phyloP scores from a whole-genome alignment of 2,329 filamentous ascomycete genomes.

The Fusarium scirpi region DNA sequence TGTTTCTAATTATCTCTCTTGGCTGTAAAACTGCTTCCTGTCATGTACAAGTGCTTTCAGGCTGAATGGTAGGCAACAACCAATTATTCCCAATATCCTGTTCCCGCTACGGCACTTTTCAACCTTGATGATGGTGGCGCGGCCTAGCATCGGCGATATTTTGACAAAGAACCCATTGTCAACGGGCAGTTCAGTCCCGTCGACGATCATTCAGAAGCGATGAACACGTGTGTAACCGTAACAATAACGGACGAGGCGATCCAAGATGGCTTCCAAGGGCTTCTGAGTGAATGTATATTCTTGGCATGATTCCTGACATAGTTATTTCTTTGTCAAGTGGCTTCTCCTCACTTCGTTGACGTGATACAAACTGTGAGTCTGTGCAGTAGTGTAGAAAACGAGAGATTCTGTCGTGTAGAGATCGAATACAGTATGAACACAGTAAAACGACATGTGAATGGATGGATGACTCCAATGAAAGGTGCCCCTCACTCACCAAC shows the following conservation, averaged over 20 bases:
- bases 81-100: not conserved
- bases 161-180: not conserved
- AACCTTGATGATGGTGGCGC: constrained; percentile 34
- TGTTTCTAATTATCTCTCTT: constrained; percentile 9
- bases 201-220: not conserved
- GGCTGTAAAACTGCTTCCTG: not conserved
- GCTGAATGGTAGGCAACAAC: not conserved
- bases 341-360: constrained; percentile 23
- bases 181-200: constrained; percentile 1
- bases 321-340: not conserved
- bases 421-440: constrained; percentile 27
- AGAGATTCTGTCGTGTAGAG: not conserved
- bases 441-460: constrained; percentile 36
- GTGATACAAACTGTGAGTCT: constrained; percentile 16
- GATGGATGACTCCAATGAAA: not conserved
- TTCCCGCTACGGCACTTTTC: constrained; percentile 25
- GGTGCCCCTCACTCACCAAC: not conserved
- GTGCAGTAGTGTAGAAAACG: constrained; percentile 15
- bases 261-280: not conserved
- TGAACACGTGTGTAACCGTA: constrained; percentile 12
- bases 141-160: constrained; percentile 36
- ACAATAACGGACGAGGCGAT: constrained; percentile 18
- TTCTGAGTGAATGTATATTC: not conserved
- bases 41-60: not conserved
- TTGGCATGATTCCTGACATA: not conserved